phyloP scores from a whole-genome alignment of 495 filamentous ascomycete species.

The Trichoderma asperelloides region DNA sequence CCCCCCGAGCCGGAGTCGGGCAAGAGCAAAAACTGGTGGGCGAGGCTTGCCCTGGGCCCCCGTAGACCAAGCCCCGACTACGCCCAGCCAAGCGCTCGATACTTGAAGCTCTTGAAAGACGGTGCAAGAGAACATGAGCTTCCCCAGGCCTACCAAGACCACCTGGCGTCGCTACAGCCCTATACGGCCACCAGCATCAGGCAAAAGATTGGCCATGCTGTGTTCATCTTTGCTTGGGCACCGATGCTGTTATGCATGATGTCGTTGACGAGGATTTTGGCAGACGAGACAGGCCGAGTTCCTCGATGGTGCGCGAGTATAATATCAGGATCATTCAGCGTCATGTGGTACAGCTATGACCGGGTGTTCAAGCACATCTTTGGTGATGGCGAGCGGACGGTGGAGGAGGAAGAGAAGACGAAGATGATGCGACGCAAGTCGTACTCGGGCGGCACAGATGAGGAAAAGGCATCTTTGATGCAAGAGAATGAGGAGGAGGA shows the following conservation, averaged over 20 bases:
- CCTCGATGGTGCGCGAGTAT: constrained; percentile 56
- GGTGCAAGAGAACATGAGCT: constrained; percentile 73
- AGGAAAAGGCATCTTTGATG: constrained; percentile 16
- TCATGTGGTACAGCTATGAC: constrained; percentile 74
- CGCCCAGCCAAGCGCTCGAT: constrained; percentile 75
- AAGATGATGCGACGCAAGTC: not conserved
- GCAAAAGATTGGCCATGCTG: constrained; percentile 54
- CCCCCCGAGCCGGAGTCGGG: constrained; percentile 14
- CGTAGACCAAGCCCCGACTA: constrained; percentile 54
- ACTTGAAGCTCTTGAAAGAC: constrained; percentile 64
- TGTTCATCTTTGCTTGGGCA: constrained; percentile 52
- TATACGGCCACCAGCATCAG: constrained; percentile 58
- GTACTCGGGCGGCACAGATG: constrained; percentile 9
- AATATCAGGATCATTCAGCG: constrained; percentile 37
- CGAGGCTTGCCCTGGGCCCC: constrained; percentile 25
- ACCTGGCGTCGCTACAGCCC: constrained; percentile 54
- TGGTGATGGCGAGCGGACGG: constrained; percentile 83
- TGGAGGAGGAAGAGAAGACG: constrained; percentile 20
- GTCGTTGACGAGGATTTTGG: constrained; percentile 34
- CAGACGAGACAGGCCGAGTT: constrained; percentile 53
- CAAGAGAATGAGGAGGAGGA: not conserved
- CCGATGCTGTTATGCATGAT: constrained; percentile 50
- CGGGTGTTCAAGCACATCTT: constrained; percentile 53
- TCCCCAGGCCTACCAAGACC: constrained; percentile 61
- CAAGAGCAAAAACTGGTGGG: constrained; percentile 20